Percentiles rank a stretch among this genome's conserved stretches.
Evolutionary conservation across 129 eudicot genomes (phyloP).

Genomic region (Arctium minus): DNA sequence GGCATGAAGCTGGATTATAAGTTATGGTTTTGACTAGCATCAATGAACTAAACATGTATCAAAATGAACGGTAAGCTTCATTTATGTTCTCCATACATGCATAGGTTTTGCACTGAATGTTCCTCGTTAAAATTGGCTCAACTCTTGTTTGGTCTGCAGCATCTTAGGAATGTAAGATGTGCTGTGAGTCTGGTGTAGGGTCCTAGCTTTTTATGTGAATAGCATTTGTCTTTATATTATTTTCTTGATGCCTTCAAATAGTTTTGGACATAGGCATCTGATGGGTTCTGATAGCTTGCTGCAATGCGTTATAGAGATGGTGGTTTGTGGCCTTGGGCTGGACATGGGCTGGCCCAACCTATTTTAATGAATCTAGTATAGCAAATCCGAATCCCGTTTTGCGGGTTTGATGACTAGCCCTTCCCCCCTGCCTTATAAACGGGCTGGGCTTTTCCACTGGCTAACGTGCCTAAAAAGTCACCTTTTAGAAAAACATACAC

Average conservation of each 20-base stretch:
- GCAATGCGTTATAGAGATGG: too few relatives aligned
- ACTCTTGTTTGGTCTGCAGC: neutral
- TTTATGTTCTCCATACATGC: too few relatives aligned
- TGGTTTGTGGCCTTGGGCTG: too few relatives aligned
- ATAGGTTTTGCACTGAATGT: neutral
- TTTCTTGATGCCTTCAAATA: neutral
- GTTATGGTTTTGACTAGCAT: neutral
- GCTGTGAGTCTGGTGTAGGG: neutral
- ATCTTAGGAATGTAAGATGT: too few relatives aligned
- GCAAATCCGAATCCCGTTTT: too few relatives aligned
- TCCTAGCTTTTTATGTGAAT: neutral
- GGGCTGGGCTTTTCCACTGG: neutral
- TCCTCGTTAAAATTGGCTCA: too few relatives aligned
- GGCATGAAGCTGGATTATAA: neutral
- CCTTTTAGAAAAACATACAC: neutral
- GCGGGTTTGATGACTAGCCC: too few relatives aligned
- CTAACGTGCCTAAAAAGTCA: neutral
- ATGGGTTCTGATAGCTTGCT: neutral
- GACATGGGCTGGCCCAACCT: too few relatives aligned
- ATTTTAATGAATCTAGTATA: too few relatives aligned
- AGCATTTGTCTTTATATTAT: neutral
- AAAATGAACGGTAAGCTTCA: neutral
- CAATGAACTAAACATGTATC: neutral
- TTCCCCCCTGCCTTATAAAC: neutral
- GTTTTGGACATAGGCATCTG: neutral